Evolutionary conservation across 306 rosid species (phyloP), one percentile per base, ranked within the genome.

Genomic region (Abrus precatorius): DNA sequence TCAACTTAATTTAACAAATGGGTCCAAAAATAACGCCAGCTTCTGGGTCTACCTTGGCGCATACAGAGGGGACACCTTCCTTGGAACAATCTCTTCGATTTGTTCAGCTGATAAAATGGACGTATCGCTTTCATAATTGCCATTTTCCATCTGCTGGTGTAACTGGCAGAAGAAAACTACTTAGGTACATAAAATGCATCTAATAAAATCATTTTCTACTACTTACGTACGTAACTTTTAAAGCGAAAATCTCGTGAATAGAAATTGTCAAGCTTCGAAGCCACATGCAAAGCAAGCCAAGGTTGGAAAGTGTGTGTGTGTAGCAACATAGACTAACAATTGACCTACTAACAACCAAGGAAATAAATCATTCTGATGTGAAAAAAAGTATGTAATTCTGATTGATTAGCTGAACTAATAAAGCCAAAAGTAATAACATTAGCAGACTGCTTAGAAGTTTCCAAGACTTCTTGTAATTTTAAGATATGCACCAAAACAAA

Each of bases 91-190:
- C 85, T 86, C 97, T 77, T 90, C 86, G 20, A 92, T 87, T 48
- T 87, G 84, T 67, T 91, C 92, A 4, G 86, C 66, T 13, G 91
- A 82, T 83, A 91, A 81, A 83, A 84, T 84, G 14, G 95, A 88
- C 50, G 84, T 82, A 77, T 62, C 87, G 7, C 87, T 65, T 7
- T 88, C 95, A 62, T 87, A 91, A 69, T 87, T 82, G 45, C 83
- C 87, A 63, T 83, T 75, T 71, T 91, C 90, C 89, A 92, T 90
- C 76, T 92, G 88, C 82, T 87, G 84, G 80, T 64, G 94, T 75
- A 92, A 67, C 97, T 91, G 87, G 6, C 48, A 80, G 54, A 69
- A 78, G 74, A 66, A 71, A 77, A 41, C 8, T 20, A 20, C 20
- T 20, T 20, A 20, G 20, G 20, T 20, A 20, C 20, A 20, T 28